Conservation (phyloP, 805 yeast genomes). For the Hanseniaspora taiwanica region DNA sequence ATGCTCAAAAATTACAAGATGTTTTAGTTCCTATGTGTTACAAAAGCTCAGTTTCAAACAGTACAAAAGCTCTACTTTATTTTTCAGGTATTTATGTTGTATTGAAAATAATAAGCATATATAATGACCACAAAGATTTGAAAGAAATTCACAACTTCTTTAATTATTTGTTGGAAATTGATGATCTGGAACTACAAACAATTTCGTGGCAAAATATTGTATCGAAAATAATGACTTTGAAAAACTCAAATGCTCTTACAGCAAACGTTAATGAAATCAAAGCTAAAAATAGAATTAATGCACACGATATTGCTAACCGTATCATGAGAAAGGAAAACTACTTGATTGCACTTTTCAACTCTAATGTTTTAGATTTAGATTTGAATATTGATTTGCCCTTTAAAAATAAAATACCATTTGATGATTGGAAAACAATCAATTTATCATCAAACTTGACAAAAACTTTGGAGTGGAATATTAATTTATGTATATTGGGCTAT, state of each 20-base stretch:
- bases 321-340: conserved; percentile 94
- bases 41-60: conserved; percentile 29
- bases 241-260: conserved; percentile 62
- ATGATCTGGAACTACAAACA: conserved; percentile 79
- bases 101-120: conserved; percentile 40
- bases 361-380: conserved; percentile 54
- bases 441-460: conserved; percentile 39
- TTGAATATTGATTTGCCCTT: conserved; percentile 15
- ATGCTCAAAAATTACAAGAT: conserved; percentile 22
- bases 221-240: conserved; percentile 54
- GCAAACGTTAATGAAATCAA: conserved; percentile 41
- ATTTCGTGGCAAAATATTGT: conserved; percentile 87
- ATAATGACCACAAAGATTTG: conserved; percentile 52
- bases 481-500: conserved; percentile 75
- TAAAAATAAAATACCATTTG: conserved; percentile 30
- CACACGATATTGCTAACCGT: conserved; percentile 89
- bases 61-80: conserved; percentile 50
- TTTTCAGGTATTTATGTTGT: conserved; percentile 41
- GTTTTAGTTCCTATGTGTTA: conserved; percentile 27
- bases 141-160: conserved; percentile 70
- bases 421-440: conserved; percentile 6
- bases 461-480: conserved; percentile 89
- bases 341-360: conserved; percentile 78
- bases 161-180: conserved; percentile 51
- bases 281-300: conserved; percentile 66